These are phyloP conservation scores for Lecanicillium sp. DNA, from an alignment of 2,329 filamentous ascomycete species.

Conservation along the genomic window DNA sequence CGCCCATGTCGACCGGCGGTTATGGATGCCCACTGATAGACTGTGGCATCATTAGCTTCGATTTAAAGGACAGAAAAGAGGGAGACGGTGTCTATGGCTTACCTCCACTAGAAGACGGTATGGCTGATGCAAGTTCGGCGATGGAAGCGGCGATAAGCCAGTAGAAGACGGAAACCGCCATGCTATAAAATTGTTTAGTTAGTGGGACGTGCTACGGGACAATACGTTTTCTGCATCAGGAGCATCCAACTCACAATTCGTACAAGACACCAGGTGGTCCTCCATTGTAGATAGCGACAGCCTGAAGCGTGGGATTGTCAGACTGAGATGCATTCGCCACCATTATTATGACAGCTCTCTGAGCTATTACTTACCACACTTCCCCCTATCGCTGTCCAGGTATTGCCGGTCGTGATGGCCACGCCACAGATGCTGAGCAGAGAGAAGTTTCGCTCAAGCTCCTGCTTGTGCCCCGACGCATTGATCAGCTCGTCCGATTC, in stretches of 20 bases:
- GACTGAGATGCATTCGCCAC: not conserved
- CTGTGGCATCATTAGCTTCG: constrained; percentile 12
- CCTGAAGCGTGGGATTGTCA: not conserved
- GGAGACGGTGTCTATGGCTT: not conserved
- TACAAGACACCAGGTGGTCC: constrained; percentile 55
- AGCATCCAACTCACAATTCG: constrained; percentile 35
- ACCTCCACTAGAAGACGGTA: constrained; percentile 49
- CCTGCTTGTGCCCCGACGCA: constrained; percentile 12
- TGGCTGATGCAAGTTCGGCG: constrained; percentile 52
- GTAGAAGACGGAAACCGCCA: constrained; percentile 42
- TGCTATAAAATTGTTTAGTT: constrained; percentile 5
- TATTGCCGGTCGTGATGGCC: constrained; percentile 11
- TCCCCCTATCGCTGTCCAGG: constrained; percentile 11
- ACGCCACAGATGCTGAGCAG: constrained; percentile 11
- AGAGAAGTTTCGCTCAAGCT: constrained; percentile 12
- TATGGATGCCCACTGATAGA: constrained; percentile 55
- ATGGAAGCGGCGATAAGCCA: constrained; percentile 51
- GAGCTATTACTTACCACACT: constrained; percentile 6
- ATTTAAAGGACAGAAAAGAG: not conserved
- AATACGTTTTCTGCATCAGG: not conserved
- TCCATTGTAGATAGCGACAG: constrained; percentile 49
- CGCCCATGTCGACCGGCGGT: constrained; percentile 48
- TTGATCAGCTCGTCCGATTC: constrained; percentile 1
- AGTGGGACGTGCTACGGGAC: not conserved
- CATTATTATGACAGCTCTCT: too few species aligned